Percentiles rank a stretch among this genome's conserved stretches.
Evolutionary conservation across 2,329 filamentous ascomycete species (phyloP).

Genomic region (Xenoacremonium recifei): DNA sequence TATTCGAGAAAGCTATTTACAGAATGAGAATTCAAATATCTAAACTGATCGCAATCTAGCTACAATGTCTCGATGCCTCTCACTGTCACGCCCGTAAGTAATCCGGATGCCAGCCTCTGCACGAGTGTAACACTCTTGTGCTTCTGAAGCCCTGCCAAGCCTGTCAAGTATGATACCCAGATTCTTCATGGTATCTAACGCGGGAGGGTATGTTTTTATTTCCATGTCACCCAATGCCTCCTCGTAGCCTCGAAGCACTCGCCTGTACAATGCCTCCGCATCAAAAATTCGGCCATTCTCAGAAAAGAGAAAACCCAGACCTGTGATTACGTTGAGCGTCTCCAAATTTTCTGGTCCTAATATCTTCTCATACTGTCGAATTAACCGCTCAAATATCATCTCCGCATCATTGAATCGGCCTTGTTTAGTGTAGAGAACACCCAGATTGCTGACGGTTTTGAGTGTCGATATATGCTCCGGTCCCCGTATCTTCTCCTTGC

Average conservation of each 20-base stretch:
- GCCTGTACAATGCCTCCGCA: constrained; percentile 27
- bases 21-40: too few relatives aligned
- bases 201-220: constrained; percentile 1
- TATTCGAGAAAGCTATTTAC: too few relatives aligned
- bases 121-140: constrained; percentile 2
- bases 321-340: not conserved
- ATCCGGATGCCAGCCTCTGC: not conserved
- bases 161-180: not conserved
- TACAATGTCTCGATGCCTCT: too few relatives aligned
- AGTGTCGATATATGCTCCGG: constrained; percentile 13
- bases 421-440: constrained; percentile 18
- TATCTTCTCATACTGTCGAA: constrained; percentile 22
- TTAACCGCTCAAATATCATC: constrained; percentile 27
- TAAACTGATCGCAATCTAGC: too few relatives aligned
- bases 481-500: constrained; percentile 17
- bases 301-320: not conserved
- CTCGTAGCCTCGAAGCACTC: constrained; percentile 26
- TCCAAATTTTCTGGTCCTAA: constrained; percentile 2
- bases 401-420: constrained; percentile 18
- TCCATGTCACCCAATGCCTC: constrained; percentile 7
- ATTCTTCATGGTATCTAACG: not conserved
- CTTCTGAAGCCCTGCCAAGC: not conserved
- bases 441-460: constrained; percentile 15
- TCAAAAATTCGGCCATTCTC: constrained; percentile 3
- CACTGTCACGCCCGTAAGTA: constrained; percentile 1